These are phyloP conservation scores for Blastocystis hominis DNA, from an alignment of 352 stramenopile genomes.

Conservation along the genomic window DNA sequence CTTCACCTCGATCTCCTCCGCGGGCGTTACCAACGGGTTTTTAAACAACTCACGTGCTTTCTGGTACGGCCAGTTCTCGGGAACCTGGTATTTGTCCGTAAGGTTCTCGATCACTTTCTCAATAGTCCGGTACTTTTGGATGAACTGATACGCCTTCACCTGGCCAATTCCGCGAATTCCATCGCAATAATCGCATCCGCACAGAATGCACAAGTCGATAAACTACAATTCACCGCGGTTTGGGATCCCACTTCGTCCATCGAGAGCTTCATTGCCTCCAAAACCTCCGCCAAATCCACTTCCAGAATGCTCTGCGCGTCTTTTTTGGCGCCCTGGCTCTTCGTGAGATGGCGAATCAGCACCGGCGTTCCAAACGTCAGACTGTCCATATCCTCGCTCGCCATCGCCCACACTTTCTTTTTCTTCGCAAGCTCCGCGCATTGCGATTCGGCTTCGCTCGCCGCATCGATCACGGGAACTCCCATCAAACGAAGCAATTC, in stretches of 20 bases:
- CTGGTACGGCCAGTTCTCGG: constrained; percentile 60
- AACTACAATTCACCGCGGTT: constrained; percentile 71
- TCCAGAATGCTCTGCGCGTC: constrained; percentile 58
- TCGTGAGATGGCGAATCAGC: constrained; percentile 79
- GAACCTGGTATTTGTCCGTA: constrained; percentile 66
- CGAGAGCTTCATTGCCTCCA: constrained; percentile 82
- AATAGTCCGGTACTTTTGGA: constrained; percentile 86
- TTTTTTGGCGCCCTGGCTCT: constrained; percentile 59
- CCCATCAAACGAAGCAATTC: constrained; percentile 84
- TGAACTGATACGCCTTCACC: constrained; percentile 90
- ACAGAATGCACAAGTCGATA: constrained; percentile 95
- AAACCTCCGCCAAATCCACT: constrained; percentile 71
- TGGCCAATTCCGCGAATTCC: constrained; percentile 87
- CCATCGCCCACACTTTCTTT: constrained; percentile 83
- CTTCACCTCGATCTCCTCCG: constrained; percentile 65
- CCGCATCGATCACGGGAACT: constrained; percentile 84
- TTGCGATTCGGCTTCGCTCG: constrained; percentile 94
- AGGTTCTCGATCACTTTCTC: constrained; percentile 82
- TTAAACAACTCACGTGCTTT: constrained; percentile 83
- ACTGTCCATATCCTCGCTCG: constrained; percentile 97
- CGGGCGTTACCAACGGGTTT: constrained; percentile 68
- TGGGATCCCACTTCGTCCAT: constrained; percentile 64
- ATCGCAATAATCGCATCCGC: constrained; percentile 95
- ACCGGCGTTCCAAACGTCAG: constrained; percentile 92
- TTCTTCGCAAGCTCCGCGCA: constrained; percentile 82